Percentiles rank a stretch among this genome's conserved stretches.
Evolutionary conservation across 2,329 filamentous ascomycete species (phyloP).

Genomic region (Lojkania enalia): DNA sequence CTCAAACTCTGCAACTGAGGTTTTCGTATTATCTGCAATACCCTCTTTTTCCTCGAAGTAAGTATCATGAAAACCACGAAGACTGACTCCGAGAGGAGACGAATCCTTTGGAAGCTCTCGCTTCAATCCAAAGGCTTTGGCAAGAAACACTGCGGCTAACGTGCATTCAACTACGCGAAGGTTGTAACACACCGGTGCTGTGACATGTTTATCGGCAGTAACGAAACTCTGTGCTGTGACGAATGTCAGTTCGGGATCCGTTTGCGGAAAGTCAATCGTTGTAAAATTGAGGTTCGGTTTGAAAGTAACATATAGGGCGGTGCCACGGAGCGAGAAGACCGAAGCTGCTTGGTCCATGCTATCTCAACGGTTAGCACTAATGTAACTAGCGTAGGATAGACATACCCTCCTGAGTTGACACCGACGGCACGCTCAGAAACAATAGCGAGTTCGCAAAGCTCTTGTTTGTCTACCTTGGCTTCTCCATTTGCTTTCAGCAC

Average conservation of each 20-base stretch:
- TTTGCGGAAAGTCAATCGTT: constrained; percentile 79
- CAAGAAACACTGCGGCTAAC: constrained; percentile 73
- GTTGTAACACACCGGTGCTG: constrained; percentile 93
- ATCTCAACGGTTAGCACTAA: constrained; percentile 25
- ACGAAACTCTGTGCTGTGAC: constrained; percentile 95
- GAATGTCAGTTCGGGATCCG: constrained; percentile 82
- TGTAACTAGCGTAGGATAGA: not conserved
- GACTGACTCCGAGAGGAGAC: constrained; percentile 78
- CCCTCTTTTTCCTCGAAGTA: constrained; percentile 66
- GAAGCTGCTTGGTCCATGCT: constrained; percentile 98
- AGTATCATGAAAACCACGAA: constrained; percentile 83
- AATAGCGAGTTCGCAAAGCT: constrained; percentile 88
- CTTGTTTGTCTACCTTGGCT: constrained; percentile 79
- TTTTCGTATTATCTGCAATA: constrained; percentile 53
- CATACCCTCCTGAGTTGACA: constrained; percentile 91
- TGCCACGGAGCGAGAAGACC: constrained; percentile 84
- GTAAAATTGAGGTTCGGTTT: constrained; percentile 74
- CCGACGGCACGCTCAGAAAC: constrained; percentile 93
- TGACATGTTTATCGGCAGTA: constrained; percentile 90
- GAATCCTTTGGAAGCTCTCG: constrained; percentile 70
- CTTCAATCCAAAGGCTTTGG: constrained; percentile 62
- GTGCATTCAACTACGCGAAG: constrained; percentile 94
- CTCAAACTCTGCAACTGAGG: constrained; percentile 49
- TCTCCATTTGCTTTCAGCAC: constrained; percentile 86
- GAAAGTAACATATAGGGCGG: constrained; percentile 89